phyloP scores from a whole-genome alignment of 495 filamentous ascomycete genomes.

The Aspergillus avenaceus region DNA sequence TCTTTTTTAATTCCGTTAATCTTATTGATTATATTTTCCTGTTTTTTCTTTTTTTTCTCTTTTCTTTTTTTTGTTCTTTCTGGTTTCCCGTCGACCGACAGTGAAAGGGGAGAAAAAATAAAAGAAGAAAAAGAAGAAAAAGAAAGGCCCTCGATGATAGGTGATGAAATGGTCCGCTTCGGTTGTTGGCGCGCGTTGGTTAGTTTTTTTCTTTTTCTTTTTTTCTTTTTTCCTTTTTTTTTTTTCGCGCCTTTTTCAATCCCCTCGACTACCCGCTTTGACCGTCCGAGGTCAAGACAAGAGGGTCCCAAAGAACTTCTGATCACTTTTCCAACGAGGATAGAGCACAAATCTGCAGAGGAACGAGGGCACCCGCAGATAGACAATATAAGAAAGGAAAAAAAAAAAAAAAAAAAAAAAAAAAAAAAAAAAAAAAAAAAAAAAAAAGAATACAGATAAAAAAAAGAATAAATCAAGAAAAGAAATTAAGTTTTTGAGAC shows the following conservation, averaged over 20 bases:
- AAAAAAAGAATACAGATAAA: slow-evolving; percentile 26
- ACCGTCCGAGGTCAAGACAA: background rate
- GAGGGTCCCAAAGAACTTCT: background rate
- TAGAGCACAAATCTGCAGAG: slow-evolving; percentile 22
- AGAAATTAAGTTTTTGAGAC: slow-evolving; percentile 1
- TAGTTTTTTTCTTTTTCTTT: slow-evolving; percentile 3
- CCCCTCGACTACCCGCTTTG: background rate
- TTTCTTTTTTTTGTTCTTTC: slow-evolving; percentile 11
- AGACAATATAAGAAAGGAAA: no score
- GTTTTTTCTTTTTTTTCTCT: slow-evolving; percentile 22
- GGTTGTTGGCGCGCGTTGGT: slow-evolving; percentile 7
- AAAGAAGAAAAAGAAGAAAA: slow-evolving; percentile 13
- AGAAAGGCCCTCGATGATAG: slow-evolving; percentile 7
- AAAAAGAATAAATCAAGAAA: slow-evolving; percentile 10
- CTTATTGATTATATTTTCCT: background rate
- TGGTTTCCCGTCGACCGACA: background rate
- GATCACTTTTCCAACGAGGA: slow-evolving; percentile 5
- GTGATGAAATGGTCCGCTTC: slow-evolving; percentile 2
- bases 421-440: slow-evolving; percentile 24
- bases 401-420: slow-evolving; percentile 30
- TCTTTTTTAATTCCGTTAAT: no score
- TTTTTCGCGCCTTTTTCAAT: background rate
- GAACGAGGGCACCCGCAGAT: no score
- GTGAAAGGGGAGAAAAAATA: slow-evolving; percentile 9
- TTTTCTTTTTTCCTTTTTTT: background rate